phyloP scores from a whole-genome alignment of 78 protist genomes.

The Planoprotostelium fungivorum region DNA sequence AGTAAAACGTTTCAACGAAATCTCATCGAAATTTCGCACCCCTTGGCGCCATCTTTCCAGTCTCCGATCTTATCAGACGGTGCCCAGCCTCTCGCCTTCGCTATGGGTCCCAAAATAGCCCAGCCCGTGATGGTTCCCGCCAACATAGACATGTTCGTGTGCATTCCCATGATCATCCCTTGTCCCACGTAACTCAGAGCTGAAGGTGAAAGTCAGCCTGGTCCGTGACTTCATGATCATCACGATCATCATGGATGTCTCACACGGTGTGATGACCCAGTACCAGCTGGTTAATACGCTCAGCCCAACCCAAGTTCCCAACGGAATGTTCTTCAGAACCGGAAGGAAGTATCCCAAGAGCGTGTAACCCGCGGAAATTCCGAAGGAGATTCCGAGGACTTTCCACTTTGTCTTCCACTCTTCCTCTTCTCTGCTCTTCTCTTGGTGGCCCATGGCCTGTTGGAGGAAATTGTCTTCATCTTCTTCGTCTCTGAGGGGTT shows the following conservation, averaged over 20 bases:
- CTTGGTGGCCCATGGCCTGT: neutral
- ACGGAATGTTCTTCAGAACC: conserved; percentile 41
- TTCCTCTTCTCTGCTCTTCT: neutral
- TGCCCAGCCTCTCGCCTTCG: conserved; percentile 45
- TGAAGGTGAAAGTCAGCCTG: neutral
- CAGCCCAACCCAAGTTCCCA: conserved; percentile 52
- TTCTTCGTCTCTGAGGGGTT: neutral
- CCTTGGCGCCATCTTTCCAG: conserved; percentile 17
- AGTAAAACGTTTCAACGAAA: neutral
- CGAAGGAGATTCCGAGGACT: conserved; percentile 47
- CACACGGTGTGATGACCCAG: conserved; percentile 69
- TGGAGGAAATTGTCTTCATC: no score
- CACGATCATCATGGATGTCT: conserved; percentile 6
- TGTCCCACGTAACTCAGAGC: conserved; percentile 62
- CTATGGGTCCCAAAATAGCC: conserved; percentile 79
- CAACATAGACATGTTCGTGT: conserved; percentile 50
- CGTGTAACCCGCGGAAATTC: conserved; percentile 45
- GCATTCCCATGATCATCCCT: conserved; percentile 85
- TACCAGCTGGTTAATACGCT: conserved; percentile 18
- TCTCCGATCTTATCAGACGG: neutral
- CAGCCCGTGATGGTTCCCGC: conserved; percentile 65
- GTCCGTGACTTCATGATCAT: neutral
- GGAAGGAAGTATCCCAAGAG: conserved; percentile 64
- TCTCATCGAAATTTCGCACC: conserved; percentile 1
- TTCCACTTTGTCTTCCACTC: conserved; percentile 29